These are phyloP conservation scores for Pythium dissotocum DNA, from an alignment of 352 stramenopile genomes.

Conservation along the genomic window DNA sequence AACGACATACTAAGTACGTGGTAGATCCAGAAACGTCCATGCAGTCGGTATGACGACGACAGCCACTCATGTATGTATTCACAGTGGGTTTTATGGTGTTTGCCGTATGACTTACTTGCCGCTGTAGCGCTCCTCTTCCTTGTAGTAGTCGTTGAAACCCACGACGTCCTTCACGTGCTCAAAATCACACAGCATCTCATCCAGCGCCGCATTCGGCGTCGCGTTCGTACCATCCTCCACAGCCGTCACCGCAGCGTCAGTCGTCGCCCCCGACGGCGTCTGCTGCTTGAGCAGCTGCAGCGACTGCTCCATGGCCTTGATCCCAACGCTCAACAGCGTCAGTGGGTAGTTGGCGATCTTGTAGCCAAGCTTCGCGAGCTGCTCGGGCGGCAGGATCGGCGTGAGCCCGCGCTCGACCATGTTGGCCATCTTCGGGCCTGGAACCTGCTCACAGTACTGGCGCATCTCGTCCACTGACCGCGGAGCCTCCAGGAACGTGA, in stretches of 20 bases:
- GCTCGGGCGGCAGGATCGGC: slow-evolving; percentile 83
- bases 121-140: slow-evolving; percentile 69
- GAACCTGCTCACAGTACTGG: slow-evolving; percentile 88
- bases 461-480: slow-evolving; percentile 91
- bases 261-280: neutral
- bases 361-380: slow-evolving; percentile 93
- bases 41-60: too few relatives aligned
- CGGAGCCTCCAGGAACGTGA: slow-evolving; percentile 95
- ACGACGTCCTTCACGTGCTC: slow-evolving; percentile 91
- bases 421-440: slow-evolving; percentile 93
- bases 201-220: slow-evolving; percentile 46
- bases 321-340: slow-evolving; percentile 91
- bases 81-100: too few relatives aligned
- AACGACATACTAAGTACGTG: too few relatives aligned
- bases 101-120: neutral
- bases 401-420: slow-evolving; percentile 95
- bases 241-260: neutral
- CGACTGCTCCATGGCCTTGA: slow-evolving; percentile 91
- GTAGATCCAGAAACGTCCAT: too few relatives aligned
- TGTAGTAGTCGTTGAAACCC: slow-evolving; percentile 92
- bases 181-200: slow-evolving; percentile 90
- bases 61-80: too few relatives aligned
- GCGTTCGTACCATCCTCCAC: slow-evolving; percentile 36
- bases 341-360: slow-evolving; percentile 93
- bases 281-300: slow-evolving; percentile 84